These are phyloP conservation scores for Arthrinium puccinioides DNA, from an alignment of 2,329 filamentous ascomycete genomes.

Conservation along the genomic window DNA sequence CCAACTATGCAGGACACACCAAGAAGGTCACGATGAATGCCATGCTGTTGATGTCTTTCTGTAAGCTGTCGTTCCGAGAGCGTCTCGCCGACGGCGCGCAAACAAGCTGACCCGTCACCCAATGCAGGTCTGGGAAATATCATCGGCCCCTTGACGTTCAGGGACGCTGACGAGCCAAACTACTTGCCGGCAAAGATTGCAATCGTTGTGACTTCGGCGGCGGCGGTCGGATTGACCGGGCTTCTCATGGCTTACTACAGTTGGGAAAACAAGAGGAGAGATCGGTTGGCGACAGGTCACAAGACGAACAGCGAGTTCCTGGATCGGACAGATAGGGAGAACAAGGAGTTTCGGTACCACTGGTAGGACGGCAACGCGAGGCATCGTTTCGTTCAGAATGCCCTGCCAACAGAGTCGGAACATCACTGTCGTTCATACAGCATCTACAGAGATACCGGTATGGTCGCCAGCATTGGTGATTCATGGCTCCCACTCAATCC, in stretches of 20 bases:
- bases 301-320: conserved; percentile 20
- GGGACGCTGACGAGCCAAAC: conserved; percentile 22
- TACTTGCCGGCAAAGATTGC: conserved; percentile 35
- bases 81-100: too few species aligned
- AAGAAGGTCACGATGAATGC: conserved; percentile 46
- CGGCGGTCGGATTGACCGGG: conserved; percentile 32
- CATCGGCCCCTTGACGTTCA: conserved; percentile 31
- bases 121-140: conserved; percentile 28
- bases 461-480: too few species aligned
- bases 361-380: background rate
- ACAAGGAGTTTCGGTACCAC: conserved; percentile 15
- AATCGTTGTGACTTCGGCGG: conserved; percentile 33
- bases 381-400: too few species aligned
- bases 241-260: conserved; percentile 41
- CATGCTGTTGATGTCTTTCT: conserved; percentile 32
- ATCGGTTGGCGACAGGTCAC: conserved; percentile 11
- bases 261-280: conserved; percentile 35
- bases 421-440: too few species aligned
- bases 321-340: conserved; percentile 23
- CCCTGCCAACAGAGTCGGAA: too few species aligned
- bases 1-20: conserved; percentile 40
- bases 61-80: too few species aligned
- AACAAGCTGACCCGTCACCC: background rate
- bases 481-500: too few species aligned
- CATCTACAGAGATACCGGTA: too few species aligned